phyloP scores from a whole-genome alignment of 345 rosid genomes.

The Acer campestre region DNA sequence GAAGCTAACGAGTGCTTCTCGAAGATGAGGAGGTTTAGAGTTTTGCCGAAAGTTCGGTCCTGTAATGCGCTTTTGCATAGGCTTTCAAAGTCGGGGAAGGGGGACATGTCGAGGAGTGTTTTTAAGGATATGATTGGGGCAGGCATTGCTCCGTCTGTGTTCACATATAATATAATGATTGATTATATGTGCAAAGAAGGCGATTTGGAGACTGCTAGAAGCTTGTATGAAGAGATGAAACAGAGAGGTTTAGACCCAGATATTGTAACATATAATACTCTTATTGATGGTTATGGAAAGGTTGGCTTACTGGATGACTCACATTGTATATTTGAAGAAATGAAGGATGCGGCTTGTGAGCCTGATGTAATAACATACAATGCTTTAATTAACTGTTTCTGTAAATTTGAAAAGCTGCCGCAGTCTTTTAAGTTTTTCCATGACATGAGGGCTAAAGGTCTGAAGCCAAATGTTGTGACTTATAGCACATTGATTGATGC shows the following conservation, averaged over 20 bases:
- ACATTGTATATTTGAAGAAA: conserved; percentile 47
- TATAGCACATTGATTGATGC: conserved; percentile 74
- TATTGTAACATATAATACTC: conserved; percentile 68
- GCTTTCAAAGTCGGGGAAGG: conserved; percentile 46
- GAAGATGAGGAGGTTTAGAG: conserved; percentile 56
- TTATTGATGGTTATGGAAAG: conserved; percentile 73
- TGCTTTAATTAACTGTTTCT: conserved; percentile 62
- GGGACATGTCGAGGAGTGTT: conserved; percentile 35
- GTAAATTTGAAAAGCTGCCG: conserved; percentile 45
- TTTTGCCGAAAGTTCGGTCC: conserved; percentile 65
- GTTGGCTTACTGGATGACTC: conserved; percentile 53
- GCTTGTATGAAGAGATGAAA: conserved; percentile 62
- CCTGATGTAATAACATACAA: conserved; percentile 71
- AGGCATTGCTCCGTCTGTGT: conserved; percentile 53
- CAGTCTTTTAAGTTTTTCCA: conserved; percentile 49
- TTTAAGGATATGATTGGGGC: conserved; percentile 54
- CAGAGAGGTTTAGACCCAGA: conserved; percentile 55
- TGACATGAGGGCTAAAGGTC: conserved; percentile 54
- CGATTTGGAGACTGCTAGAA: conserved; percentile 45
- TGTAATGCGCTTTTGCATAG: conserved; percentile 63
- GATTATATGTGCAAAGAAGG: conserved; percentile 70
- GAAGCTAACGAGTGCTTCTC: conserved; percentile 56
- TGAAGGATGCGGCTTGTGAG: conserved; percentile 50
- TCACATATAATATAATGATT: conserved; percentile 71
- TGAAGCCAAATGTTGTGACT: conserved; percentile 64